Conservation (phyloP, 1,139 yeast genomes). For the Yamadazyma siamensis region DNA sequence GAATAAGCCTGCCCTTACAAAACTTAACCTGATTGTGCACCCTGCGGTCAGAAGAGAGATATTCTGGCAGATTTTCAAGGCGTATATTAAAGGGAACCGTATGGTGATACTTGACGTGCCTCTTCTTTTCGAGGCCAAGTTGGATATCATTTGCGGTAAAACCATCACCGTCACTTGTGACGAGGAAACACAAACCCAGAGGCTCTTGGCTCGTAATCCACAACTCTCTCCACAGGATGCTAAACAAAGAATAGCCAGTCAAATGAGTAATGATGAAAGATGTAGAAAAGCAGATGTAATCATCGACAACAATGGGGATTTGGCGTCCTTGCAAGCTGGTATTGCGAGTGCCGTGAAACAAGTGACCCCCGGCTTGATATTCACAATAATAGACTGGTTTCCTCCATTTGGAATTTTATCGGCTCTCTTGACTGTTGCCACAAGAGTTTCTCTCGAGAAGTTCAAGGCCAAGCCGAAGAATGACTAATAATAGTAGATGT, state of each 20-base stretch:
- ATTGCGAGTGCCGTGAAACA: conserved; percentile 45
- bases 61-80: conserved; percentile 49
- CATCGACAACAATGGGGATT: conserved; percentile 57
- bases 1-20: conserved; percentile 48
- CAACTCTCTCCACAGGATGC: conserved; percentile 69
- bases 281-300: conserved; percentile 60
- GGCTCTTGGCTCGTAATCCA: conserved; percentile 66
- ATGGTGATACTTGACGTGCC: conserved; percentile 88
- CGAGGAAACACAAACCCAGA: conserved; percentile 52
- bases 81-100: conserved; percentile 48
- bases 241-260: conserved; percentile 66
- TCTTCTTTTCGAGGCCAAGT: conserved; percentile 73
- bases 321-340: conserved; percentile 45
- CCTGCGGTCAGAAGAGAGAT: conserved; percentile 82
- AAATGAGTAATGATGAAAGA: conserved; percentile 65
- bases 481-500: conserved; percentile 5
- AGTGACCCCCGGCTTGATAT: conserved; percentile 47
- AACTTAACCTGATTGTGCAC: conserved; percentile 76
- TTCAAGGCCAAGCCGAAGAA: conserved; percentile 18
- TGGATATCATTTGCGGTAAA: conserved; percentile 69
- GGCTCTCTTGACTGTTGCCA: conserved; percentile 24
- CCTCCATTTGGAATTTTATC: conserved; percentile 49
- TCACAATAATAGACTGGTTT: conserved; percentile 60
- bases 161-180: conserved; percentile 68
- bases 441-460: conserved; percentile 19